Evolutionary conservation across 2,329 filamentous ascomycete species (phyloP).

Genomic region (Pseudocercospora vitis): DNA sequence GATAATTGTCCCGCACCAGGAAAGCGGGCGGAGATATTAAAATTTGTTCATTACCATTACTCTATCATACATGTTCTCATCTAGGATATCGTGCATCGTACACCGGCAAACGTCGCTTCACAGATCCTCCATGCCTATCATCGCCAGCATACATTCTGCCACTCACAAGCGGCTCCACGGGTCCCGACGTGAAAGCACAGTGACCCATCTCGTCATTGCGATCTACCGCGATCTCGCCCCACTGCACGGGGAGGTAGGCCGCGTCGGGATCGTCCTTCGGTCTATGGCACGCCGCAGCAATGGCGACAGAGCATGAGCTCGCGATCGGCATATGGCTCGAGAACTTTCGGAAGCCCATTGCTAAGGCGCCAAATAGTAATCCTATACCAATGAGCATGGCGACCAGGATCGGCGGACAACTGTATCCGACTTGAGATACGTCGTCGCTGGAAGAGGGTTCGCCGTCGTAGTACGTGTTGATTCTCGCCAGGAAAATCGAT

Average conservation of each 20-base stretch:
- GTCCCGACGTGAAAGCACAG: conserved; percentile 21
- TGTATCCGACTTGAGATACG: conserved; percentile 16
- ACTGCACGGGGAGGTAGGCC: conserved; percentile 22
- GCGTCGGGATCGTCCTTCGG: conserved; percentile 24
- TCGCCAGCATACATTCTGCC: conserved; percentile 9
- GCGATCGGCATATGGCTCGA: conserved; percentile 19
- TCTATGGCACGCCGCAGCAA: conserved; percentile 27
- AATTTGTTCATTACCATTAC: background rate
- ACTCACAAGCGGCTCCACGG: background rate
- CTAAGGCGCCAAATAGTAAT: conserved; percentile 4
- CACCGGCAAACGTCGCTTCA: background rate
- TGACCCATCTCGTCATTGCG: conserved; percentile 20
- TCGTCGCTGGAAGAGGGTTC: background rate
- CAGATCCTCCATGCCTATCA: background rate
- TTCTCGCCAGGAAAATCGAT: conserved; percentile 44
- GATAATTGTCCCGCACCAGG: too few relatives aligned
- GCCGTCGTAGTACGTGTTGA: conserved; percentile 28
- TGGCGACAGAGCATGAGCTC: conserved; percentile 22
- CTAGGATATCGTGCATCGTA: background rate
- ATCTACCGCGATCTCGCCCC: conserved; percentile 21
- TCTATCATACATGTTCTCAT: background rate
- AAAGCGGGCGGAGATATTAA: too few relatives aligned
- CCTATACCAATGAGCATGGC: conserved; percentile 15
- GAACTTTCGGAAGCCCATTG: conserved; percentile 11
- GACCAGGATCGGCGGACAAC: conserved; percentile 15